Conservation (phyloP, 2,329 filamentous ascomycete genomes). For the Dactylellina drechsleri region DNA sequence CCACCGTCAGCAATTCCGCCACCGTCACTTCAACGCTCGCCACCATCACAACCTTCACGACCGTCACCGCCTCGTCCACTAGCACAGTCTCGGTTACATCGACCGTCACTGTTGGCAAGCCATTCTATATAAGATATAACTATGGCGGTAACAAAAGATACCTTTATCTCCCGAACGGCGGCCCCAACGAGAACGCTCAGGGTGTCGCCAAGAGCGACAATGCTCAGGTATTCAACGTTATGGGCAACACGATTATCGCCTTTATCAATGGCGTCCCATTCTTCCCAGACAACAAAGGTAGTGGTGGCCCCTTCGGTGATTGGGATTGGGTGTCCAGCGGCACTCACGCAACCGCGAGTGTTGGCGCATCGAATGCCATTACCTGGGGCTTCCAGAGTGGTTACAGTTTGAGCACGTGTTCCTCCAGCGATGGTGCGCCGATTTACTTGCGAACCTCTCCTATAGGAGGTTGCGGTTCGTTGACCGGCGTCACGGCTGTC, state of each 20-base stretch:
- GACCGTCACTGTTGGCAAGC: slow-evolving; percentile 27
- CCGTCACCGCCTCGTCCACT: slow-evolving; percentile 5
- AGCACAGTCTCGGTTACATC: slow-evolving; percentile 20
- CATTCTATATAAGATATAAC: slow-evolving; percentile 21
- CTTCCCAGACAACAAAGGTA: too few relatives aligned
- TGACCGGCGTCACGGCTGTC: neutral
- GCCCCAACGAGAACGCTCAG: too few relatives aligned
- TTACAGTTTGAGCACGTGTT: neutral
- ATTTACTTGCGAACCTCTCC: neutral
- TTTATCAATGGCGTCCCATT: neutral
- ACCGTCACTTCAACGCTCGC: slow-evolving; percentile 7
- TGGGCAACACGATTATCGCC: neutral
- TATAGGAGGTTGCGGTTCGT: neutral
- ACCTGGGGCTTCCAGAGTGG: neutral
- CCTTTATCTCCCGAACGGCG: too few relatives aligned
- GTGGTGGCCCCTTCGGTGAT: too few relatives aligned
- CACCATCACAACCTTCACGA: slow-evolving; percentile 22
- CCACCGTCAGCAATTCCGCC: slow-evolving; percentile 10
- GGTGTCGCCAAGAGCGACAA: too few relatives aligned
- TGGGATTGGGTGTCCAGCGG: neutral
- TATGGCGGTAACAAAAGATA: too few relatives aligned
- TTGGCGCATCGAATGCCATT: neutral
- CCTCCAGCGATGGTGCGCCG: neutral
- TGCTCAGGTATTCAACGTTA: neutral
- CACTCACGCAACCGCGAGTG: neutral